Evolutionary conservation across 2,329 filamentous ascomycete species (phyloP), one percentile per base, ranked within the genome.

Genomic region (Metarhizium anisopliae): DNA sequence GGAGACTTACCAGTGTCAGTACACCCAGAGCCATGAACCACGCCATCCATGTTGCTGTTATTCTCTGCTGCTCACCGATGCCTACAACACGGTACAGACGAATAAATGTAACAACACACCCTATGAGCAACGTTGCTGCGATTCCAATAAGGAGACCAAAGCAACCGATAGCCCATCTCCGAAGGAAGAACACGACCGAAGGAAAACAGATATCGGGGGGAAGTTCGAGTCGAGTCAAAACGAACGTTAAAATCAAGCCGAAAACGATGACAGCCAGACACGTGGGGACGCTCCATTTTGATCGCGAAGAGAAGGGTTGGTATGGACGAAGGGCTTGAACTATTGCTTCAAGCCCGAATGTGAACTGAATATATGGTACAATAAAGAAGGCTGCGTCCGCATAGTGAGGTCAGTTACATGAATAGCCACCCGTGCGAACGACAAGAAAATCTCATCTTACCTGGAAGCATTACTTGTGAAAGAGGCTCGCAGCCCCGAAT

Each of bases 11-110:
- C 65, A 78, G 82, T 55, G 77, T 82, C 51, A 80, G 67, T 55
- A 83, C 71, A 16, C 77, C 81, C 53, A 86, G 66, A 2, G 77
- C 68, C 59, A 87, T 72, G 64, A 85, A 88, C 66, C 86, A 89
- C 11, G 86, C 81, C 82, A 88, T 87, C 58, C 83, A 77, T 6
- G 85, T 87, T 4, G 85, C 85, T 38, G 81, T 76, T 56, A 83
- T 77, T 50, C 85, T 74, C 66, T 88, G 82, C 16, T 77, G 74
- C 20, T 77, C 72, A 43, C 84, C 81, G 52, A 87, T 75, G 16
- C 75, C 73, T 14, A 75, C 70, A 57, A 76, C 78, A 38, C 75
- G 76, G 60, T 77, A 78, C 29, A 89, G 71, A 58, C 79, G 80
- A 43, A 79, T 66, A 64, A 81, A 85, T 52, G 87, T 78, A 30